Conservation (phyloP, 192 early-diverging fungal genomes). For the Ambispora gerdemannii region DNA sequence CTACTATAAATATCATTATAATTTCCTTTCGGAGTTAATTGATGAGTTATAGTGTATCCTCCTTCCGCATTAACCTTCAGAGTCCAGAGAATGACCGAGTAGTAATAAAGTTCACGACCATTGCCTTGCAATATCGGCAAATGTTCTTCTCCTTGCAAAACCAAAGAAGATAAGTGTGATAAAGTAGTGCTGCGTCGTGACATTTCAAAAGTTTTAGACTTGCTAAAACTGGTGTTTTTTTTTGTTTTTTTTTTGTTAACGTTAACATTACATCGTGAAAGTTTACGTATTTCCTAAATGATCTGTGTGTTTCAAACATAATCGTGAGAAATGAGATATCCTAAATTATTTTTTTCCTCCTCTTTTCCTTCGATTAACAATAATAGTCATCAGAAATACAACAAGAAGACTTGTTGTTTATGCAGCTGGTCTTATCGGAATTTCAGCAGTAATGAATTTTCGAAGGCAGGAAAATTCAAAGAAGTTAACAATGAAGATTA, state of each 20-base stretch:
- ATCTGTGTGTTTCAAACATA: no score
- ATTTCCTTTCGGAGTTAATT: background rate
- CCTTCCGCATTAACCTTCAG: background rate
- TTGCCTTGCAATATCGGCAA: constrained; percentile 12
- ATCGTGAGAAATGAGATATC: no score
- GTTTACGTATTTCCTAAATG: no score
- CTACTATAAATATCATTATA: background rate
- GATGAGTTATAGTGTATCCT: constrained; percentile 24
- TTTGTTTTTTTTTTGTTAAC: background rate
- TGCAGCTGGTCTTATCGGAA: no score
- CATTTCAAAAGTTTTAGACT: no score
- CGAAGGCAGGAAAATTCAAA: background rate
- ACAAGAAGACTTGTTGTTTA: no score
- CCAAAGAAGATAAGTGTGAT: background rate
- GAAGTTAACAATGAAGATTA: background rate
- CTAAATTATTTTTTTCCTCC: no score
- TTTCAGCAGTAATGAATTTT: background rate
- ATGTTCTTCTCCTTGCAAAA: constrained; percentile 13
- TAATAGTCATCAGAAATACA: background rate
- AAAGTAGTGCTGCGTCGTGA: background rate
- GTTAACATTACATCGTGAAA: no score
- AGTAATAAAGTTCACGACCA: background rate
- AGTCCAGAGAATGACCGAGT: constrained; percentile 17
- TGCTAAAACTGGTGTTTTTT: background rate
- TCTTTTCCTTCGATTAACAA: background rate